phyloP scores from a whole-genome alignment of 768 basidiomycete genomes.

The Arthromyces matolae region DNA sequence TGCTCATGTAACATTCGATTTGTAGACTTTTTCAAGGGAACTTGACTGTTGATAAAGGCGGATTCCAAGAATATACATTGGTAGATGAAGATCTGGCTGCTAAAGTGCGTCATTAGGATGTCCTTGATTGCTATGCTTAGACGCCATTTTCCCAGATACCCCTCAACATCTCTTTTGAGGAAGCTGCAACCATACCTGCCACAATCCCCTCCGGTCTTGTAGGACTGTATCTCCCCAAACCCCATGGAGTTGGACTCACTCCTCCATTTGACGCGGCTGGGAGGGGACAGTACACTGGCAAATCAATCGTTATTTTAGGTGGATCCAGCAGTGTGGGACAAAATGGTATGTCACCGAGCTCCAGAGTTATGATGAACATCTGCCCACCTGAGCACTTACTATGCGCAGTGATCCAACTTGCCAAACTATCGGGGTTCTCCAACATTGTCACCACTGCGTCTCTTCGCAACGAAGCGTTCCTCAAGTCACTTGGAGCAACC shows the following conservation, averaged over 20 bases:
- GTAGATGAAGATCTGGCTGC: slow-evolving; percentile 18
- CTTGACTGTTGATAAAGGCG: slow-evolving; percentile 7
- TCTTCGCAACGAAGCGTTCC: slow-evolving; percentile 16
- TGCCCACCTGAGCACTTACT: neutral
- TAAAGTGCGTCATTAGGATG: slow-evolving; percentile 17
- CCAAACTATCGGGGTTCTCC: slow-evolving; percentile 33
- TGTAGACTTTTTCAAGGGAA: slow-evolving; percentile 12
- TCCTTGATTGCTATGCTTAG: slow-evolving; percentile 9
- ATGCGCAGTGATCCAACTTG: slow-evolving; percentile 26
- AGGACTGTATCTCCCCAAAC: slow-evolving; percentile 28
- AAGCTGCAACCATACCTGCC: slow-evolving; percentile 33
- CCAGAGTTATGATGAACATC: neutral
- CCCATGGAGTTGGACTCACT: slow-evolving; percentile 24
- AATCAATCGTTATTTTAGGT: slow-evolving; percentile 33
- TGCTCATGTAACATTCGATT: too few relatives aligned
- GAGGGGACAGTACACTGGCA: slow-evolving; percentile 25
- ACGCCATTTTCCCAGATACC: slow-evolving; percentile 28
- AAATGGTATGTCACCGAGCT: slow-evolving; percentile 21
- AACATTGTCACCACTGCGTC: slow-evolving; percentile 34
- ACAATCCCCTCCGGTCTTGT: slow-evolving; percentile 25
- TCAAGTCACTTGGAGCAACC: slow-evolving; percentile 36
- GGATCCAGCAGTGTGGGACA: slow-evolving; percentile 36
- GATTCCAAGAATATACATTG: slow-evolving; percentile 27
- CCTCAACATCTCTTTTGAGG: slow-evolving; percentile 28
- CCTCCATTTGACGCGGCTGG: slow-evolving; percentile 32